phyloP scores from a whole-genome alignment of 169 alveolate genomes.

The Cryptosporidium viatorum region DNA sequence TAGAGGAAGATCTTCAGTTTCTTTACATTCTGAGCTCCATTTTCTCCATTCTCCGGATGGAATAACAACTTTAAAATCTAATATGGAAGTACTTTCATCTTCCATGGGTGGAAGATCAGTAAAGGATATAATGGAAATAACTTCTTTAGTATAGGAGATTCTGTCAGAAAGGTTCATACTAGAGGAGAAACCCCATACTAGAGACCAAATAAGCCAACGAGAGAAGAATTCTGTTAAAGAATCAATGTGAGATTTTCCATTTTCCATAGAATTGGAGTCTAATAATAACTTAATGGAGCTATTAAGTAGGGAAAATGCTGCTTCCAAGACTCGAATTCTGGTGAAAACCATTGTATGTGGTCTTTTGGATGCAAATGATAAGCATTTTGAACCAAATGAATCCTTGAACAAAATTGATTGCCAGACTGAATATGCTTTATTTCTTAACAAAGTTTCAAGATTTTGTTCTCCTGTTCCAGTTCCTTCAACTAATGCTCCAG shows the following conservation, averaged over 20 bases:
- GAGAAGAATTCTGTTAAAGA: neutral
- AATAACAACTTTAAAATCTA: slow-evolving; percentile 92
- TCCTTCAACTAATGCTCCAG: neutral
- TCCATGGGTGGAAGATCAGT: slow-evolving; percentile 67
- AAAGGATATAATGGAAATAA: neutral
- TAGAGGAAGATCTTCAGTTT: slow-evolving; percentile 2
- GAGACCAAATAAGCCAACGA: slow-evolving; percentile 11
- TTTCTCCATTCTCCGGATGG: slow-evolving; percentile 93
- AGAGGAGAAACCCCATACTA: slow-evolving; percentile 77
- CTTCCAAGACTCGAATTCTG: slow-evolving; percentile 89
- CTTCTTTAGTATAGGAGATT: slow-evolving; percentile 6
- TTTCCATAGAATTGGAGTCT: slow-evolving; percentile 6
- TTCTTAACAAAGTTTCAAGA: slow-evolving; percentile 72
- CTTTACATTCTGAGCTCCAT: slow-evolving; percentile 87
- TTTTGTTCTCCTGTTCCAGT: slow-evolving; percentile 73
- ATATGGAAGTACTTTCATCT: slow-evolving; percentile 82
- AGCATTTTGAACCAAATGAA: slow-evolving; percentile 80
- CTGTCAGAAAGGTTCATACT: slow-evolving; percentile 69
- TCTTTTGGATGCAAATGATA: slow-evolving; percentile 83
- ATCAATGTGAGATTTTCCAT: neutral
- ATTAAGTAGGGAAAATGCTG: slow-evolving; percentile 89
- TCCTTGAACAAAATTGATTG: slow-evolving; percentile 12
- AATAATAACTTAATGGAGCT: slow-evolving; percentile 50
- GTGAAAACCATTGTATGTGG: slow-evolving; percentile 95
- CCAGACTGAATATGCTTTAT: slow-evolving; percentile 76